Percentiles rank a stretch among this genome's conserved stretches.
Conservation (phyloP, 179 eudicot genomes). For the Silene coronaria region DNA sequence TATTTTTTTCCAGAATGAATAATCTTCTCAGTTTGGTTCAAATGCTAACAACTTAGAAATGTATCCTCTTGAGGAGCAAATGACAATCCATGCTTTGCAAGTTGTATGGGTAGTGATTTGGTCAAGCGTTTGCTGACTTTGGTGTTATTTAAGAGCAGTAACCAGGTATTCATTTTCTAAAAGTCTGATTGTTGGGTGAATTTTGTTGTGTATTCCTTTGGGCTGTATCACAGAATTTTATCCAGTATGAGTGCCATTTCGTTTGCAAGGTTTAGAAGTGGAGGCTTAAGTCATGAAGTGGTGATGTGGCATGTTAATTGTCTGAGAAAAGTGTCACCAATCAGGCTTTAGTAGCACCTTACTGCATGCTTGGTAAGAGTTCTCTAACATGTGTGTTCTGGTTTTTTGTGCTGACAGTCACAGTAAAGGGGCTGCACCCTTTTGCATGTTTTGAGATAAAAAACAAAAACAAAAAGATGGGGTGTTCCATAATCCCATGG, state of each 20-base stretch:
- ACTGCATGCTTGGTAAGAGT: background rate
- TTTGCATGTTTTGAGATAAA: background rate
- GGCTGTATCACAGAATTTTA: background rate
- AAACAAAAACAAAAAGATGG: background rate
- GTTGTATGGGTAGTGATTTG: constrained; percentile 52
- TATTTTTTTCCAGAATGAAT: constrained; percentile 38
- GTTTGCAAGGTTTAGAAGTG: background rate
- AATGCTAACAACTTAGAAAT: constrained; percentile 33
- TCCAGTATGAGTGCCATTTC: background rate
- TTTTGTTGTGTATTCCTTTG: background rate
- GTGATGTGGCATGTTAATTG: background rate
- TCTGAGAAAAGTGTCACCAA: background rate
- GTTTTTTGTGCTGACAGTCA: background rate
- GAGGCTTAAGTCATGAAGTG: background rate
- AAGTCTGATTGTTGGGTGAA: background rate
- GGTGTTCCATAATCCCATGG: background rate
- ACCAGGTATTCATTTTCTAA: constrained; percentile 15
- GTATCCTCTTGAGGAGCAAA: constrained; percentile 35
- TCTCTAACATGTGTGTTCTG: background rate
- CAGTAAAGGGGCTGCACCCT: background rate
- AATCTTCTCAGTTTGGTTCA: constrained; percentile 43
- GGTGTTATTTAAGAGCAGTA: constrained; percentile 36
- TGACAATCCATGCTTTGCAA: constrained; percentile 39
- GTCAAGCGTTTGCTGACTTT: constrained; percentile 37
- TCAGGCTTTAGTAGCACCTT: background rate